Base-by-base conservation (phyloP, 1,284 basidiomycete genomes). In the Sanghuangporus weigelae region DNA sequence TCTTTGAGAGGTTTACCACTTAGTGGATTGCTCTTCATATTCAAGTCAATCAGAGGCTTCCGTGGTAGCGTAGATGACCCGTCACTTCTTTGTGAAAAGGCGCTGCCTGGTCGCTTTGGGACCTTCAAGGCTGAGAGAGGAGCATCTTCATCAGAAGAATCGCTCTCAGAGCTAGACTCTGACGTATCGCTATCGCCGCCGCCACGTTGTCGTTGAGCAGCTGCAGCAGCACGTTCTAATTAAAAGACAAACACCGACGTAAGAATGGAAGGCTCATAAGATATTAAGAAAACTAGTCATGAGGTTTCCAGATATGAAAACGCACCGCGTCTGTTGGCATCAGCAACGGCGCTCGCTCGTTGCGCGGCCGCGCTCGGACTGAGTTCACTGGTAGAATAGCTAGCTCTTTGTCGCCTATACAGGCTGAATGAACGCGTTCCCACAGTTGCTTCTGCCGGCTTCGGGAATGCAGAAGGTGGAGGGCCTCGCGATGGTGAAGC, bases 1-100 rank as follows among this genome's bases (percentile, higher is more conserved):
- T 68, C 69, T 36, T 38, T n/a, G 5, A 67, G 61, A 1, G 72
- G 72, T 58, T 68, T 69, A n/a, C 69, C 68, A 7, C 69, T 64
- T 8, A 74, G 55, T 7, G 76, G 75, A 42, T 71, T 70, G n/a
- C 66, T 63, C 51, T 69, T 68, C 10, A 70, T 66, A 16, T 73
- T 75, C 62, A 83, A 78, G 64, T 84, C 83, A 26, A 84, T 81
- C 26, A 84, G 73, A 0, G 83, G 83, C 66, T 80, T 82, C 71
- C 69, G 35, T 75, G 73, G 42, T 69, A 67, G 39, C 70, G 72
- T 53, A 48, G 61, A 51, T 35, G 70, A 71, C 21, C 65, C 72
- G 67, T 67, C 70, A 64, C 76, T 67, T 66, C 77, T 67, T 69
- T 77, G 66, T 69, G 77, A 87, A 68, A 71, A 75, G 54, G 74